A percentile compares a stretch with the other conserved stretches of the same genome.
Conservation (phyloP, 2,329 filamentous ascomycete genomes). For the Trichoderma asperellum region DNA sequence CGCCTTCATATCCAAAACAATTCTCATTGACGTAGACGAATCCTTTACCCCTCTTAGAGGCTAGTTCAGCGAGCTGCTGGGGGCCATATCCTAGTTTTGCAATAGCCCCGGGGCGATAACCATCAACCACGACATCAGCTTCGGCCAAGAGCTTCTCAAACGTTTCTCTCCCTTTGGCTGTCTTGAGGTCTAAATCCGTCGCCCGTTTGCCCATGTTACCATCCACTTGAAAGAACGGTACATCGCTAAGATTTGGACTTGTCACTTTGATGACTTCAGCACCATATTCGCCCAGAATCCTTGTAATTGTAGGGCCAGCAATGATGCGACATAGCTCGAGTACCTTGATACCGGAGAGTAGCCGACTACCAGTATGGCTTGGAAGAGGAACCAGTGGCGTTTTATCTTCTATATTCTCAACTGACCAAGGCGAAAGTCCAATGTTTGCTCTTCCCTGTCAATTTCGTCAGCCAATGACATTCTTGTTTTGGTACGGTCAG, state of each 20-base stretch:
- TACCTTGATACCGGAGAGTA: conserved; percentile 67
- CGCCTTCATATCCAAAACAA: conserved; percentile 65
- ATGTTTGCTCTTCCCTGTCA: conserved; percentile 51
- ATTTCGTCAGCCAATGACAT: neutral
- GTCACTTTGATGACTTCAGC: conserved; percentile 75
- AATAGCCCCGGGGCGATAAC: conserved; percentile 69
- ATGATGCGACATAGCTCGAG: conserved; percentile 77
- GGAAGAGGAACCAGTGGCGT: conserved; percentile 53
- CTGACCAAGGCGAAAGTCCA: conserved; percentile 51
- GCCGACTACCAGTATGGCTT: conserved; percentile 34
- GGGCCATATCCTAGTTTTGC: conserved; percentile 66
- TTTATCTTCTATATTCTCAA: conserved; percentile 54
- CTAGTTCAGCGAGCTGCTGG: conserved; percentile 55
- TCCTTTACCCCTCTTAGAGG: conserved; percentile 60
- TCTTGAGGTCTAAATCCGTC: conserved; percentile 65
- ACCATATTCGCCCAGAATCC: conserved; percentile 74
- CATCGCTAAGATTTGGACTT: conserved; percentile 67
- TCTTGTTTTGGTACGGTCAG: neutral
- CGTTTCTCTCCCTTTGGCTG: conserved; percentile 51
- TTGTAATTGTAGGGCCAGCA: conserved; percentile 72
- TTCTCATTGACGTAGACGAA: conserved; percentile 72
- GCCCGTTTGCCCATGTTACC: conserved; percentile 73
- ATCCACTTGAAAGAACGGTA: conserved; percentile 74
- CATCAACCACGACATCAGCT: conserved; percentile 68
- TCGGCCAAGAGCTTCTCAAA: conserved; percentile 65